phyloP scores from a whole-genome alignment of 2,329 filamentous ascomycete genomes.

The Arachnopeziza araneosa region DNA sequence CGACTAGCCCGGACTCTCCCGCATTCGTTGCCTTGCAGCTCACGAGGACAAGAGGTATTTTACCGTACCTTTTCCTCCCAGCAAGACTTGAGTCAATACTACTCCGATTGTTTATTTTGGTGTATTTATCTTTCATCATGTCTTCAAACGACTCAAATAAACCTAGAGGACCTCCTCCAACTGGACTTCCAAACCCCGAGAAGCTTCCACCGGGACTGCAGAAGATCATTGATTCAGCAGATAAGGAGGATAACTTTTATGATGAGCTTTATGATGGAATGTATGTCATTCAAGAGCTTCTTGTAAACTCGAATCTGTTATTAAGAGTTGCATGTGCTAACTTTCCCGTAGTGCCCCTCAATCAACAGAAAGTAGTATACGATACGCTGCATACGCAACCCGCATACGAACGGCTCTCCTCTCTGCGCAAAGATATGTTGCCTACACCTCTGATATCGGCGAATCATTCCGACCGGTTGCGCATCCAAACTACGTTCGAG shows the following conservation, averaged over 20 bases:
- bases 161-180: slow-evolving; percentile 20
- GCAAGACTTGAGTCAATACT: background rate
- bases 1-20: slow-evolving; percentile 3
- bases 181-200: slow-evolving; percentile 20
- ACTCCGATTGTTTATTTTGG: too few species aligned
- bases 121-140: slow-evolving; percentile 14
- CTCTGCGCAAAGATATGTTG: slow-evolving; percentile 90
- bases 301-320: slow-evolving; percentile 1
- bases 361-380: slow-evolving; percentile 76
- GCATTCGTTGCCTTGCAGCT: background rate
- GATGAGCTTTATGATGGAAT: slow-evolving; percentile 73
- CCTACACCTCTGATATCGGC: slow-evolving; percentile 94
- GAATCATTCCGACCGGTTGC: slow-evolving; percentile 93
- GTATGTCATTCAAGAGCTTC: slow-evolving; percentile 45
- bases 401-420: slow-evolving; percentile 81
- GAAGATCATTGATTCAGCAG: slow-evolving; percentile 50
- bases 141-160: slow-evolving; percentile 23
- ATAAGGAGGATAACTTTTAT: slow-evolving; percentile 67
- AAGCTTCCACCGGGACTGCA: slow-evolving; percentile 52
- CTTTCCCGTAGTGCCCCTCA: slow-evolving; percentile 54
- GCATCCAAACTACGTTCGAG: slow-evolving; percentile 73
- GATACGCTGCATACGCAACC: slow-evolving; percentile 89
- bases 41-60: background rate
- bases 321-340: slow-evolving; percentile 2
- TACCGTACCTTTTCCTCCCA: background rate